Conservation (phyloP, 352 stramenopile species). For the Phytophthora tentaculata region DNA sequence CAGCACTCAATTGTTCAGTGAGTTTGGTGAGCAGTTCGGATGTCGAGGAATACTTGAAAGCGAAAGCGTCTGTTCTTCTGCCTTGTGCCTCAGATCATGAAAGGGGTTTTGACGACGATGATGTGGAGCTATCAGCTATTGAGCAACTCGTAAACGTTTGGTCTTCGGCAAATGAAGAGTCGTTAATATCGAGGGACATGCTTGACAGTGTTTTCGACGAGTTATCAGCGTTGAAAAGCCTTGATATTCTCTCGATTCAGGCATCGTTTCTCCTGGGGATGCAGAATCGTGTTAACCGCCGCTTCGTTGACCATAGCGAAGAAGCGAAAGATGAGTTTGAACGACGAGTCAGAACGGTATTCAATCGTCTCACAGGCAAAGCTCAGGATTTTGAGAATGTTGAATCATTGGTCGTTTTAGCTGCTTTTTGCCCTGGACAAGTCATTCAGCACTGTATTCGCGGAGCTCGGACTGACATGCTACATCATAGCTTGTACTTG, state of each 20-base stretch:
- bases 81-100: neutral
- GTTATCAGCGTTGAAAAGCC: conserved; percentile 19
- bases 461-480: conserved; percentile 17
- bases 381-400: conserved; percentile 13
- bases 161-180: neutral
- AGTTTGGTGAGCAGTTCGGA: neutral
- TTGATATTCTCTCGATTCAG: conserved; percentile 32
- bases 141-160: conserved; percentile 23
- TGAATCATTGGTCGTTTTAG: conserved; percentile 24
- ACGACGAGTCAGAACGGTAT: conserved; percentile 27
- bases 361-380: conserved; percentile 48
- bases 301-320: conserved; percentile 18
- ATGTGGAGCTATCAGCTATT: conserved; percentile 18
- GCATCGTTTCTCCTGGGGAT: conserved; percentile 39
- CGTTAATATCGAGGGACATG: conserved; percentile 12
- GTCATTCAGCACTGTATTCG: conserved; percentile 36
- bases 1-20: neutral
- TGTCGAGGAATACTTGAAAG: conserved; percentile 24
- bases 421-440: conserved; percentile 39
- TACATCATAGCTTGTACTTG: conserved; percentile 37
- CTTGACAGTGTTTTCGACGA: conserved; percentile 33
- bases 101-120: neutral
- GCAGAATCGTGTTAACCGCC: conserved; percentile 27
- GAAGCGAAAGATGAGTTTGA: conserved; percentile 15
- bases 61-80: neutral